Evolutionary conservation across 2,329 filamentous ascomycete genomes (phyloP).

Genomic region (Verticillium albo-atrum): DNA sequence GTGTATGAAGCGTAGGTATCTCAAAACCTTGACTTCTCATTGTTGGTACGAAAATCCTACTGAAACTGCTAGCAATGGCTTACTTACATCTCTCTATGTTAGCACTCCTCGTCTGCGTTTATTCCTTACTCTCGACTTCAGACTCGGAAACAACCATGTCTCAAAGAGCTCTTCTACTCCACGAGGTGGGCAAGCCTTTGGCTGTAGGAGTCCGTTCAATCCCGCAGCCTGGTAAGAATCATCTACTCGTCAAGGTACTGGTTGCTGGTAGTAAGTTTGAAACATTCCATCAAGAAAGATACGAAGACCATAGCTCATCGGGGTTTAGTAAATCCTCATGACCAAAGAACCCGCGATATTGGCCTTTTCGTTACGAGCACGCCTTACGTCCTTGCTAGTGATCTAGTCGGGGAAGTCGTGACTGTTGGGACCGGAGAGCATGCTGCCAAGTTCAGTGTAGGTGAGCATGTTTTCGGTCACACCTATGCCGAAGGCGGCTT

Average conservation of each 20-base stretch:
- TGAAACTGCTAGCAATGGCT: too few species aligned
- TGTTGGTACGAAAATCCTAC: too few species aligned
- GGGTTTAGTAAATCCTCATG: constrained; percentile 1
- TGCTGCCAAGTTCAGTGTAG: background rate
- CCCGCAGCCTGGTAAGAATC: background rate
- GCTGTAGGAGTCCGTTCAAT: background rate
- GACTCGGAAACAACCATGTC: background rate
- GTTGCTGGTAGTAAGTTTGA: background rate
- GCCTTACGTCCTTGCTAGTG: constrained; percentile 1
- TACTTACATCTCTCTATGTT: too few species aligned
- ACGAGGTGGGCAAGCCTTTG: background rate
- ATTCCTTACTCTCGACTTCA: background rate
- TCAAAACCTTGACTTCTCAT: too few species aligned
- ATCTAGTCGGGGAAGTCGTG: constrained; percentile 2
- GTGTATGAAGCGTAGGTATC: too few species aligned
- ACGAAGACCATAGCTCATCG: background rate
- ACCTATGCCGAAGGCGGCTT: background rate
- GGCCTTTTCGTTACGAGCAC: constrained; percentile 1
- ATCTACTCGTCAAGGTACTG: constrained; percentile 1
- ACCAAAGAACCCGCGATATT: constrained; percentile 1
- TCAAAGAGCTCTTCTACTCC: background rate
- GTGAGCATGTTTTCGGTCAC: constrained; percentile 1
- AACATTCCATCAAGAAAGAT: background rate
- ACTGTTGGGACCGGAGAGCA: background rate
- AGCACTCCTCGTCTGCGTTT: background rate